Base-by-base conservation (phyloP, 257 asterid genomes). In the Verbascum thapsus region DNA sequence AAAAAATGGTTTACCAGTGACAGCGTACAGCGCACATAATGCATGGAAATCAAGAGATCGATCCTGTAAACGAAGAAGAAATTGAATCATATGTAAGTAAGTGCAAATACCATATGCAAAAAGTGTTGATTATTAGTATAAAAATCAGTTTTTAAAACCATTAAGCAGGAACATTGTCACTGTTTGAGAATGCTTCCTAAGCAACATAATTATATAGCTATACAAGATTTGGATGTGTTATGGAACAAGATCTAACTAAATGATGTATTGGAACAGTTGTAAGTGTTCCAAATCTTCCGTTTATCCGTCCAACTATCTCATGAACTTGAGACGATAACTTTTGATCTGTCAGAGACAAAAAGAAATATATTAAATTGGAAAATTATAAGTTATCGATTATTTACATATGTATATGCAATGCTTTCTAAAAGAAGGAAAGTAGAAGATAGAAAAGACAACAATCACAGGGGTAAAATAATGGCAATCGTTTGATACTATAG, bases 231-330 rank as follows among this genome's bases (percentile, higher is more conserved):
- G 30, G 45, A 39, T 34, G 30, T n/a, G 48, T 23, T 6, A 44
- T 66, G 75, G 73, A 23, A 42, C 13, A 6, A 38, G 30, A 53
- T 60, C 96, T 76, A 71, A 91, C 98, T 83, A 88, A 82, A 83
- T 91, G 98, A 72, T 91, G 98, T 64, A 91, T 84, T 23, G 98
- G 98, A 49, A 91, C 98, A 57, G 91, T 74, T 51, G 88, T 80
- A 59, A 86, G 81, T 58, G 91, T 67, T 74, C 98, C 98, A 66
- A 91, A 91, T 79, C 95, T 86, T 50, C 95, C 96, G 67, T 91
- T 91, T 72, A 91, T 88, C 85, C 98, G 83, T 40, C 96, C 96
- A 76, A 91, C 98, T 67, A 91, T 88, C 74, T 91, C 98, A 76
- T 88, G 98, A 80, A 90, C 97, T 70, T 90, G 95, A 55, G 95